These are phyloP conservation scores for Neurospora sublineolata DNA, from an alignment of 495 filamentous ascomycete genomes.

Conservation along the genomic window DNA sequence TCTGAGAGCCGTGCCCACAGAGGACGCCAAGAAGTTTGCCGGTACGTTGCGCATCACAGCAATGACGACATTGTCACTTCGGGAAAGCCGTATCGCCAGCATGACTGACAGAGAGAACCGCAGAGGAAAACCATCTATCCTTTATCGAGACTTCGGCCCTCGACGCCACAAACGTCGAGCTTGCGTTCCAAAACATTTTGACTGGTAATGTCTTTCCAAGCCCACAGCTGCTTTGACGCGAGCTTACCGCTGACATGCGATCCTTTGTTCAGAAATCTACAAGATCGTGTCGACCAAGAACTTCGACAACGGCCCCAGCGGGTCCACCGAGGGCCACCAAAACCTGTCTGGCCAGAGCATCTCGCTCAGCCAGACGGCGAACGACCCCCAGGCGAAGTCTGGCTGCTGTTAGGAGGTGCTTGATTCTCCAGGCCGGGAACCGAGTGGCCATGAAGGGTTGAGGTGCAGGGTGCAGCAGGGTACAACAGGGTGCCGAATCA, in stretches of 20 bases:
- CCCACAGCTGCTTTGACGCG: neutral
- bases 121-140: conserved; percentile 88
- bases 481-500: conserved; percentile 24
- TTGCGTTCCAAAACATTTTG: conserved; percentile 98
- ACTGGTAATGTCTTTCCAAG: conserved; percentile 56
- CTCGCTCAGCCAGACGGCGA: conserved; percentile 66
- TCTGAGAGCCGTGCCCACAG: conserved; percentile 91
- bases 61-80: neutral
- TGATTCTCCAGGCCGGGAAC: conserved; percentile 11
- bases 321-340: conserved; percentile 56
- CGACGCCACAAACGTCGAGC: conserved; percentile 97
- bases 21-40: conserved; percentile 96
- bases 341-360: conserved; percentile 68
- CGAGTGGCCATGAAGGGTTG: conserved; percentile 18
- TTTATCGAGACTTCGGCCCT: conserved; percentile 99
- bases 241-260: neutral
- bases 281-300: conserved; percentile 97
- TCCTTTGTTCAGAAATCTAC: conserved; percentile 71
- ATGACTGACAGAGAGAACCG: conserved; percentile 6
- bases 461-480: neutral
- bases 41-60: conserved; percentile 46
- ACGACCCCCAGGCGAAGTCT: conserved; percentile 53
- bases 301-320: conserved; percentile 51
- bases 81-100: neutral
- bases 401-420: conserved; percentile 65